Evolutionary conservation across 2,329 filamentous ascomycete species (phyloP).

Genomic region (Fusarium mexicanum): DNA sequence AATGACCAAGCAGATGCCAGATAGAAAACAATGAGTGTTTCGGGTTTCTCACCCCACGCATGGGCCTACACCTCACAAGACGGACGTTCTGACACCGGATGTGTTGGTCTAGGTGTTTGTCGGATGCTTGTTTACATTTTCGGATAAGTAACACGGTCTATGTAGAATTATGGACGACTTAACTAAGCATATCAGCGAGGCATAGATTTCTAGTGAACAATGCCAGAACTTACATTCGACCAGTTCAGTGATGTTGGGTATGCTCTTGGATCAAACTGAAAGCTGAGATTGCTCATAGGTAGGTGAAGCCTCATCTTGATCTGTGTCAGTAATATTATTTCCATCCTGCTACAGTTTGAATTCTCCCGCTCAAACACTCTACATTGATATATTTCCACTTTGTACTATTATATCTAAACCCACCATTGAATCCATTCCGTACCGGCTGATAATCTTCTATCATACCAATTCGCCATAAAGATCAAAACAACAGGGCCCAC

Average conservation of each 20-base stretch:
- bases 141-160: neutral
- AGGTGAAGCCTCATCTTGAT: neutral
- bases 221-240: neutral
- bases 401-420: neutral
- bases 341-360: neutral
- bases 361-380: neutral
- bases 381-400: neutral
- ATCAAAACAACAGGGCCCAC: neutral
- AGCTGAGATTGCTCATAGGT: neutral
- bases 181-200: neutral
- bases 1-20: neutral
- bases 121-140: neutral
- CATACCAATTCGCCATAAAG: neutral
- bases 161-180: neutral
- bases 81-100: neutral
- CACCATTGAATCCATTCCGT: neutral
- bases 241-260: neutral
- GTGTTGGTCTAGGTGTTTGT: neutral
- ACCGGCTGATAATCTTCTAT: neutral
- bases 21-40: neutral
- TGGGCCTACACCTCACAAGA: neutral
- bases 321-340: neutral
- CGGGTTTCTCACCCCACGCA: neutral
- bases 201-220: neutral
- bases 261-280: neutral